These are phyloP conservation scores for Trametes hirsuta DNA, from an alignment of 1,284 basidiomycete genomes.

Conservation along the genomic window DNA sequence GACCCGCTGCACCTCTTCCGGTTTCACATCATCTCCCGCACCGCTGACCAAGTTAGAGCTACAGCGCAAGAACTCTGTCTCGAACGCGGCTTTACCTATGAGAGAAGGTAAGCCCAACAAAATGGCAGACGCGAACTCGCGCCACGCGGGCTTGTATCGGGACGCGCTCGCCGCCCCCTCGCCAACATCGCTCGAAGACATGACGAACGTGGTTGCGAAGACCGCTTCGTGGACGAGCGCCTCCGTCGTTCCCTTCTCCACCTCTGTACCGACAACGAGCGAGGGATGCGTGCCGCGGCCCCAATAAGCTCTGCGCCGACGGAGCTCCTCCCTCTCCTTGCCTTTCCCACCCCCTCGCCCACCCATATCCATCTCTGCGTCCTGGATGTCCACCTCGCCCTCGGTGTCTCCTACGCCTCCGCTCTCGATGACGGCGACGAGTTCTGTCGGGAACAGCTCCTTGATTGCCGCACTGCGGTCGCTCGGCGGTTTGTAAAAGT, in stretches of 20 bases:
- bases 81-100: slow-evolving; percentile 59
- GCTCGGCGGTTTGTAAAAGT: slow-evolving; percentile 80
- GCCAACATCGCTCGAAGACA: slow-evolving; percentile 5
- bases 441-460: slow-evolving; percentile 69
- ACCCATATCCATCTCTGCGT: slow-evolving; percentile 37
- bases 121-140: slow-evolving; percentile 61
- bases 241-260: slow-evolving; percentile 71
- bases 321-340: slow-evolving; percentile 41
- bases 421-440: slow-evolving; percentile 56
- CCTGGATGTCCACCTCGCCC: slow-evolving; percentile 34
- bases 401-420: slow-evolving; percentile 39
- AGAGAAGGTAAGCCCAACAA: slow-evolving; percentile 62
- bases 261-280: slow-evolving; percentile 49
- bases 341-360: slow-evolving; percentile 32
- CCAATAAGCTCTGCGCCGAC: slow-evolving; percentile 77
- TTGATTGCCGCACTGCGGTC: slow-evolving; percentile 67
- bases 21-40: slow-evolving; percentile 46
- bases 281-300: slow-evolving; percentile 77
- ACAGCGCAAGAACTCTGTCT: slow-evolving; percentile 69
- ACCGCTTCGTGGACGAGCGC: slow-evolving; percentile 79
- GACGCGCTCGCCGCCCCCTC: not conserved
- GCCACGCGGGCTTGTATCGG: slow-evolving; percentile 46
- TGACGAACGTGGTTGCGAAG: slow-evolving; percentile 70
- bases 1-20: slow-evolving; percentile 49
- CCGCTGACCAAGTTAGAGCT: slow-evolving; percentile 65